These are phyloP conservation scores for Calonectria henricotiae DNA, from an alignment of 2,329 filamentous ascomycete genomes.

Conservation along the genomic window DNA sequence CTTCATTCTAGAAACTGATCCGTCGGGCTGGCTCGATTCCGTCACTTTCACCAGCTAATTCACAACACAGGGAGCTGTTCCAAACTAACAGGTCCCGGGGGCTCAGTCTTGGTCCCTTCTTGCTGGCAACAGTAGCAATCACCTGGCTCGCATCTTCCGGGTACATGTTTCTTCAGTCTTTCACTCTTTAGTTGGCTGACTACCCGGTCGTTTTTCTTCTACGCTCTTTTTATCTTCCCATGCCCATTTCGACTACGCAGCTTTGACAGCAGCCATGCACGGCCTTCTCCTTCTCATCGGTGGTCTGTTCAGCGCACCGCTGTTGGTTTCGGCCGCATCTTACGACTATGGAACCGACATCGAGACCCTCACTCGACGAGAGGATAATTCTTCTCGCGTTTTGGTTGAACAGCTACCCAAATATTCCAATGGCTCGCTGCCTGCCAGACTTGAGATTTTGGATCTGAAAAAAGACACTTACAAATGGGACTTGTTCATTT, in stretches of 20 bases:
- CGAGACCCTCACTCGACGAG: conserved; percentile 60
- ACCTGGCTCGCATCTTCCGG: neutral
- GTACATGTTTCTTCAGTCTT: conserved; percentile 12
- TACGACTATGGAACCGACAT: conserved; percentile 71
- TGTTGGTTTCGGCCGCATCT: conserved; percentile 45
- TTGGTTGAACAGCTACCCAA: conserved; percentile 64
- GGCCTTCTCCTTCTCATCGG: conserved; percentile 30
- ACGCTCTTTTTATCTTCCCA: neutral
- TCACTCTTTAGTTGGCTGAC: no score
- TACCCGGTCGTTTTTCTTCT: neutral
- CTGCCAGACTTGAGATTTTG: conserved; percentile 77
- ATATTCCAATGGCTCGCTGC: conserved; percentile 60
- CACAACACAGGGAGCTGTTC: conserved; percentile 18
- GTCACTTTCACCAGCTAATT: conserved; percentile 7
- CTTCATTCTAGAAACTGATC: neutral
- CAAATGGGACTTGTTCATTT: conserved; percentile 83
- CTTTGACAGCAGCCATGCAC: conserved; percentile 38
- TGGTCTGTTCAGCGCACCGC: conserved; percentile 34
- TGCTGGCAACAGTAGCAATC: neutral
- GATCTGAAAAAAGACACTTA: conserved; percentile 76
- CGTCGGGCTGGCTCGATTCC: conserved; percentile 29
- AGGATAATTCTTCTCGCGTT: conserved; percentile 57
- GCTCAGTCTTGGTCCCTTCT: conserved; percentile 17
- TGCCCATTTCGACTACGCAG: neutral
- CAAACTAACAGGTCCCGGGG: conserved; percentile 20